Evolutionary conservation across 2,329 filamentous ascomycete genomes (phyloP).

Genomic region (Colletotrichum lentis): DNA sequence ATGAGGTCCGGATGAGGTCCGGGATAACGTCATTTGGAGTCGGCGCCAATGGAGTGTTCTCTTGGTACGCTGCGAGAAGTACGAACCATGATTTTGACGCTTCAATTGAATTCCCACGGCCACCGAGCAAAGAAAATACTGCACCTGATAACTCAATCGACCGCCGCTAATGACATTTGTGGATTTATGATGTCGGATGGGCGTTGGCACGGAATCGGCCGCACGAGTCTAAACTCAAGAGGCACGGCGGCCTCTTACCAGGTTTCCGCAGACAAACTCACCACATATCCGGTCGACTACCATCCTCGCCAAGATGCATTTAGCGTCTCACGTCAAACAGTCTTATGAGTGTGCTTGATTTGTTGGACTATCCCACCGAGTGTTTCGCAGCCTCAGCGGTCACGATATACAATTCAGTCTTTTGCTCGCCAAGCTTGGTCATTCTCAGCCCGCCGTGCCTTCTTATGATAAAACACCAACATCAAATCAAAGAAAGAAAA

Average conservation of each 20-base stretch:
- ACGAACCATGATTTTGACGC: not conserved
- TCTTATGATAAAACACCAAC: not conserved
- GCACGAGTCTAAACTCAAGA: too few relatives aligned
- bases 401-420: constrained; percentile 3
- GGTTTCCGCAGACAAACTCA: too few relatives aligned
- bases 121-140: not conserved
- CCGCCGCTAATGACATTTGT: too few relatives aligned
- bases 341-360: not conserved
- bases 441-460: constrained; percentile 4
- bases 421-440: constrained; percentile 10
- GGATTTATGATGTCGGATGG: too few relatives aligned
- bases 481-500: not conserved
- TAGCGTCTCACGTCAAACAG: not conserved
- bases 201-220: too few relatives aligned
- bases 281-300: too few relatives aligned
- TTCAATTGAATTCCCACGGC: not conserved
- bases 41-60: not conserved
- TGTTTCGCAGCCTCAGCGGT: not conserved
- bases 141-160: too few relatives aligned
- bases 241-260: too few relatives aligned
- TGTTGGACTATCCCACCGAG: not conserved
- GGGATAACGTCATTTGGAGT: not conserved
- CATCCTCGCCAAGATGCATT: not conserved
- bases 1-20: not conserved
- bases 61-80: too few relatives aligned